Evolutionary conservation across 2,329 filamentous ascomycete genomes (phyloP), one percentile per base, ranked within the genome.

Genomic region (Fusarium sp.): DNA sequence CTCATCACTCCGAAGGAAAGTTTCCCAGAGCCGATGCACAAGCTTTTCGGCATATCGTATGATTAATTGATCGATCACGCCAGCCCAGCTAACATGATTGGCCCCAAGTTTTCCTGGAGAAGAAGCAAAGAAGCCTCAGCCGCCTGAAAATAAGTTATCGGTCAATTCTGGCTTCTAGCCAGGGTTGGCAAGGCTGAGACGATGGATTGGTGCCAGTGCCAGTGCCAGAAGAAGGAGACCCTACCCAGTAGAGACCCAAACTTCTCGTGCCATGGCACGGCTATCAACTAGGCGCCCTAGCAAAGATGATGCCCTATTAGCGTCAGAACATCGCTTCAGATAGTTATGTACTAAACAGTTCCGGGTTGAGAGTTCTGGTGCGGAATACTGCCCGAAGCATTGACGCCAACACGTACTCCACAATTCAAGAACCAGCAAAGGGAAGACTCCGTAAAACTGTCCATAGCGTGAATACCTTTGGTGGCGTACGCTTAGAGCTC

Each of bases 141-240:
- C 26, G 38, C 30, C 61, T 26, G 38, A 63, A 68, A 36, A 28
- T n/a, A 63, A n/a, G 38, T 36, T 18, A 69, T 59, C 62, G 30
- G 69, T 39, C 32, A 26, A 54, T 45, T 42, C 53, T 64, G 59
- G 63, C 45, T 35, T 48, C 32, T 69, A 58, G 59, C 74, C 60
- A 65, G 65, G 60, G 54, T 66, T 70, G 76, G 70, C 73, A 78
- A 77, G 76, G 76, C 75, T 78, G 76, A 78, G 76, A 78, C 61
- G 66, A 66, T 59, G 63, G 69, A 65, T 75, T 63, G 60, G 66
- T 69, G 55, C 62, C 64, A 63, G 63, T 70, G 54, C 63, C 69
- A 62, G 35, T 20, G n/a, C 45, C 26, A 14, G 45, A 47, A 59
- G 65, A 44, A 60, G 57, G 56, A 60, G 60, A 57, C 56, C 32